These are phyloP conservation scores for Elsinoe perseae DNA, from an alignment of 2,329 filamentous ascomycete genomes.

Conservation along the genomic window DNA sequence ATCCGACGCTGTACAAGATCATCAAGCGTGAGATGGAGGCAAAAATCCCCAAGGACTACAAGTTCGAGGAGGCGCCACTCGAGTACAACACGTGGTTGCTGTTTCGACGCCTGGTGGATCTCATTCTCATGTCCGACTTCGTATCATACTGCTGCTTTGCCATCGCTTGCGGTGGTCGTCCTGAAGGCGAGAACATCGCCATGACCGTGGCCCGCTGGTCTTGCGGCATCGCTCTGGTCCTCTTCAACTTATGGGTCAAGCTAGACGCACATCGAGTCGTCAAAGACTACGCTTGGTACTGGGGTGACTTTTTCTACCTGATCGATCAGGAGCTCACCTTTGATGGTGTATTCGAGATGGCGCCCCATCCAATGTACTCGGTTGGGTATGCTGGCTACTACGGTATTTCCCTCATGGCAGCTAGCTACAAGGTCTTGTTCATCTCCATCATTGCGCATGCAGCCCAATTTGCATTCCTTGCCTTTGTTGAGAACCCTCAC, in stretches of 20 bases:
- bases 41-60: constrained; percentile 90
- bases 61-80: constrained; percentile 83
- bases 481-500: constrained; percentile 89
- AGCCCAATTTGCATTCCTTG: constrained; percentile 87
- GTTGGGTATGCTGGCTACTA: constrained; percentile 98
- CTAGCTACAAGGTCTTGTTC: constrained; percentile 94
- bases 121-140: constrained; percentile 99
- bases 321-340: constrained; percentile 97
- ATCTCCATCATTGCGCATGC: constrained; percentile 93
- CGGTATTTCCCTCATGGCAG: constrained; percentile 94
- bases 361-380: constrained; percentile 97
- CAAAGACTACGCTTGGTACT: constrained; percentile 99
- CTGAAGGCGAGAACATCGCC: constrained; percentile 60
- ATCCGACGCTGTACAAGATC: constrained; percentile 72
- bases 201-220: constrained; percentile 70
- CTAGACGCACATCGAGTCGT: constrained; percentile 95
- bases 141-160: constrained; percentile 94
- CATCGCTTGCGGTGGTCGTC: constrained; percentile 72
- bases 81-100: constrained; percentile 99
- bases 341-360: constrained; percentile 98
- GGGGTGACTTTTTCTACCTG: constrained; percentile 98
- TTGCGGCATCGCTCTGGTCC: constrained; percentile 67
- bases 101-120: constrained; percentile 88
- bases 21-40: constrained; percentile 86
- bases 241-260: constrained; percentile 98